Evolutionary conservation across 139 green algal species (phyloP), one percentile per base, ranked within the genome.

Genomic region (Tetradesmus lagerheimii): DNA sequence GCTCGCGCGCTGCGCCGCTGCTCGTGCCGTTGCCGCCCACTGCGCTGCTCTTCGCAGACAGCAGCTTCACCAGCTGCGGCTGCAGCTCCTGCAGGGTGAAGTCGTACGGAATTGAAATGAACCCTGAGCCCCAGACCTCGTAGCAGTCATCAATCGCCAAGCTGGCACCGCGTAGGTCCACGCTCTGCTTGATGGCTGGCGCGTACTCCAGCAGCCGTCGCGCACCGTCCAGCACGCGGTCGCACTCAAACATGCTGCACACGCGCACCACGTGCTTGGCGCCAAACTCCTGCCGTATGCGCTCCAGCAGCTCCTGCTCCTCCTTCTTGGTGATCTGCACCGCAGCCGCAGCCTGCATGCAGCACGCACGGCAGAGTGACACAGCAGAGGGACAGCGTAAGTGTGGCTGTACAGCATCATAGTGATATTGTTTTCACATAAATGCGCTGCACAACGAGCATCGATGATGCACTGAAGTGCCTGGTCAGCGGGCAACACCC

Each of bases 111-210:
- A 99, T 97, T 25, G 96, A 98, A 57, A 99, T 97, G 91, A 98
- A 97, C 37, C 97, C 97, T 31, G 92, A 97, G 85, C 97, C 97
- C 97, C 97, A 99, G 29, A 96, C 94, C 93, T 99, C 95, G 86
- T 99, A 99, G 90, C 95, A 97, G 89, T 98, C 97, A 89, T 99
- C 97, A 6, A 99, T 96, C 1, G 97, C 97, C 47, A 99, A 93
- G 79, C 93, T 95, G 1, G 93, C 94, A 0, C 95, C 95, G 15
- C 92, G 92, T 6, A 99, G 91, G 90, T 99, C 95, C 25, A 99
- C 95, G 0, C 47, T 77, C 29, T 90, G 81, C 77, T 94, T 92
- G 88, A 99, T 97, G 50, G 86, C 79, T 16, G 94, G 91, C 1
- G 97, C 95, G 57, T 96, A 91, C 31, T 97, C 94, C 78, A 99